These are phyloP conservation scores for Phytophthora citrophthora DNA, from an alignment of 352 stramenopile genomes.

Conservation along the genomic window DNA sequence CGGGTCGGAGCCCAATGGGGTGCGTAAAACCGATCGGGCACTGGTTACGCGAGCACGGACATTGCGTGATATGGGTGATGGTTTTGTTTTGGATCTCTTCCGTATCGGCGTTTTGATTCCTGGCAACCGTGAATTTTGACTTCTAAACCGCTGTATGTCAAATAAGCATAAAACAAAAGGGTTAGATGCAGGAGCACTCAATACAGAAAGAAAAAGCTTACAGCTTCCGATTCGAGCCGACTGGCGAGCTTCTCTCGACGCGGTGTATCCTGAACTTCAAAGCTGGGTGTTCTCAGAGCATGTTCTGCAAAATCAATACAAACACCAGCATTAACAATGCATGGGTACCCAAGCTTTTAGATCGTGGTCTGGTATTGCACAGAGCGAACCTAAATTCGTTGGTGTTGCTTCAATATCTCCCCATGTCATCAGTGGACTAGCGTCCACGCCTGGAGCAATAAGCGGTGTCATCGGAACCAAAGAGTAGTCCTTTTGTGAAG, in stretches of 20 bases:
- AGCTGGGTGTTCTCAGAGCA: constrained; percentile 51
- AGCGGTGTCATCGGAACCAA: constrained; percentile 84
- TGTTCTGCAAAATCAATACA: constrained; percentile 28
- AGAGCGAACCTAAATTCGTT: constrained; percentile 48
- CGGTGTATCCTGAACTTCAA: constrained; percentile 73
- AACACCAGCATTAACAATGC: no score
- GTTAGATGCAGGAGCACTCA: constrained; percentile 1
- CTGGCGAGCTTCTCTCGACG: constrained; percentile 68
- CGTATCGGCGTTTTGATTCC: constrained; percentile 26
- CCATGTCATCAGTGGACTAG: constrained; percentile 87
- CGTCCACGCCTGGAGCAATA: constrained; percentile 73
- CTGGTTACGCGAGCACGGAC: constrained; percentile 64
- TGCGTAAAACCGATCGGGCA: constrained; percentile 48
- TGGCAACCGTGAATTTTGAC: constrained; percentile 18
- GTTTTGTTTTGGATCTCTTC: constrained; percentile 38
- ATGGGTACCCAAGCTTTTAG: no score
- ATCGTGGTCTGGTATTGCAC: constrained; percentile 26
- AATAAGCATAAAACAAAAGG: neutral
- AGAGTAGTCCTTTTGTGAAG: constrained; percentile 36
- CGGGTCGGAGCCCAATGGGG: constrained; percentile 61
- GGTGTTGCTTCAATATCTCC: constrained; percentile 85
- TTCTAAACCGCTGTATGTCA: constrained; percentile 31
- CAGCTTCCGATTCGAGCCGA: constrained; percentile 63
- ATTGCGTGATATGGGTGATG: constrained; percentile 37
- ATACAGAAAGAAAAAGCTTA: constrained; percentile 25